Conservation (phyloP, 345 rosid species). For the Heritiera fomes region DNA sequence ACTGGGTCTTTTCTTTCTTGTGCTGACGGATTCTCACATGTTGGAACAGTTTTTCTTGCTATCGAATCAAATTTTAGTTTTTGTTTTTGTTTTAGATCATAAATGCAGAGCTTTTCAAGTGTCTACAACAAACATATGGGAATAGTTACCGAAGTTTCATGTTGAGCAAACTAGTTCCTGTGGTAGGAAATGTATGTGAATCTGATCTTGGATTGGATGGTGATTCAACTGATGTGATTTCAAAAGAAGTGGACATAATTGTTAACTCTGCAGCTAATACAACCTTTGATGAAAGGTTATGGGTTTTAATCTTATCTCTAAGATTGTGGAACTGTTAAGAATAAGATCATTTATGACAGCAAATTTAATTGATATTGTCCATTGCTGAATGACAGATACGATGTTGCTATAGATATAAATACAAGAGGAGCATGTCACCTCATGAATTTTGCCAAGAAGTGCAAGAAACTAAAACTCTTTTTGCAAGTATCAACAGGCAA, state of each 20-base stretch:
- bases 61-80: slow-evolving; percentile 23
- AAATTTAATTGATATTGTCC: background rate
- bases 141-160: slow-evolving; percentile 72
- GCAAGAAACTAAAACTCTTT: slow-evolving; percentile 67
- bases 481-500: slow-evolving; percentile 49
- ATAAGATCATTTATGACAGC: background rate
- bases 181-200: slow-evolving; percentile 69
- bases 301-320: background rate
- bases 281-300: slow-evolving; percentile 74
- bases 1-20: background rate
- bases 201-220: slow-evolving; percentile 66
- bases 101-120: slow-evolving; percentile 76
- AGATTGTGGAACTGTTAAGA: background rate
- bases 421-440: slow-evolving; percentile 69
- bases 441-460: slow-evolving; percentile 70
- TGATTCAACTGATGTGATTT: slow-evolving; percentile 56
- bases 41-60: background rate
- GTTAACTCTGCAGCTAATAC: slow-evolving; percentile 74
- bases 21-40: slow-evolving; percentile 58
- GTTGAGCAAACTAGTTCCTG: slow-evolving; percentile 81
- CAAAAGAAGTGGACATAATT: slow-evolving; percentile 48
- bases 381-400: slow-evolving; percentile 52
- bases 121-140: slow-evolving; percentile 70
- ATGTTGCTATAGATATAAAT: slow-evolving; percentile 69
- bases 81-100: slow-evolving; percentile 51